These are phyloP conservation scores for Leccinum incarnatum DNA, from an alignment of 768 basidiomycete genomes.

Conservation along the genomic window DNA sequence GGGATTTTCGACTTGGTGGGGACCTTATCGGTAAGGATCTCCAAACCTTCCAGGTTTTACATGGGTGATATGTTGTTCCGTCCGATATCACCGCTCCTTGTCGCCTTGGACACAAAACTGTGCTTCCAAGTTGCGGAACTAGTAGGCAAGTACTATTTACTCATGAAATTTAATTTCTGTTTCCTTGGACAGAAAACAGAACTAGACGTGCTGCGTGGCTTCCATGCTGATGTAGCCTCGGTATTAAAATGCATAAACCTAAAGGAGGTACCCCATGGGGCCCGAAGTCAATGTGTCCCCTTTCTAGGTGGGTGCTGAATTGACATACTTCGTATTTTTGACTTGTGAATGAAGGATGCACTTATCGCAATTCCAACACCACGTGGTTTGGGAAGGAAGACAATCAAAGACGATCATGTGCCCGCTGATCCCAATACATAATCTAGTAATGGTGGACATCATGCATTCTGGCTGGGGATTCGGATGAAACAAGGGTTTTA, in stretches of 20 bases:
- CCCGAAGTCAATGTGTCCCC: neutral
- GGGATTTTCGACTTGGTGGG: neutral
- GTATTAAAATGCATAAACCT: slow-evolving; percentile 10
- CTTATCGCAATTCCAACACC: neutral
- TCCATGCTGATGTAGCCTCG: neutral
- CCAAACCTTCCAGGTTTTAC: neutral
- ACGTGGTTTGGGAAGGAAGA: neutral
- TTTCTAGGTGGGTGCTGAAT: slow-evolving; percentile 1
- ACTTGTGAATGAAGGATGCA: neutral
- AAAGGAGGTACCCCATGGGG: neutral
- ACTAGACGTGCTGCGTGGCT: neutral
- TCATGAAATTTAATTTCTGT: neutral
- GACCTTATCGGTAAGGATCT: neutral
- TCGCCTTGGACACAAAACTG: neutral
- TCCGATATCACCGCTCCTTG: neutral
- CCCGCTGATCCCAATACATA: neutral
- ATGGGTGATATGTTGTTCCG: slow-evolving; percentile 5
- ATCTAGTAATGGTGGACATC: neutral
- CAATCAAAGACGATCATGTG: neutral
- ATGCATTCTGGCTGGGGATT: neutral
- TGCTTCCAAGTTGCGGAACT: neutral
- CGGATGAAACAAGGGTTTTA: slow-evolving; percentile 22
- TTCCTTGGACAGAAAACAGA: slow-evolving; percentile 1
- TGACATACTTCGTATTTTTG: neutral
- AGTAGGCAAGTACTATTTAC: neutral